A percentile compares a stretch with the other conserved stretches of the same genome.
These are phyloP conservation scores for Flaveria brownii DNA, from an alignment of 129 eudicot species.

Conservation along the genomic window DNA sequence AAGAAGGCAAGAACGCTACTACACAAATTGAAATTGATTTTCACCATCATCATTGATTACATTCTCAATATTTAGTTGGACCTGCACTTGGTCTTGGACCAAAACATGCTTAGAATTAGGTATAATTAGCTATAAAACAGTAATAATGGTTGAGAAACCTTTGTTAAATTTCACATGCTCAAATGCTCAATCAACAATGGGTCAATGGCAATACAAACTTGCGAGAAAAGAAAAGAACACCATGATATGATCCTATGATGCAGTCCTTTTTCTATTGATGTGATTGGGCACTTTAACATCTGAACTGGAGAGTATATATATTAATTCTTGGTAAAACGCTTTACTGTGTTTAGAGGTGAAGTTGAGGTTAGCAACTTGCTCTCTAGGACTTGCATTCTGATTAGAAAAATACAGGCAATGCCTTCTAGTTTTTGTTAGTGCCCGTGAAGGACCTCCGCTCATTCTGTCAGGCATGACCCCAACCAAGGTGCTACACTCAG, in stretches of 20 bases:
- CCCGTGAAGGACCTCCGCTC: neutral
- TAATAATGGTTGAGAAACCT: neutral
- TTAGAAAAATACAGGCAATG: neutral
- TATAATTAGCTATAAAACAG: neutral
- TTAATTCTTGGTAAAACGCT: neutral
- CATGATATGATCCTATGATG: neutral
- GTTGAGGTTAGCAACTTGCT: neutral
- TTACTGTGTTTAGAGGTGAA: neutral
- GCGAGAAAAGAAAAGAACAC: neutral
- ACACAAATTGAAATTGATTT: slow-evolving; percentile 6
- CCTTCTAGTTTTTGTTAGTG: neutral
- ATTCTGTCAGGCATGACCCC: neutral
- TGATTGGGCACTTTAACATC: neutral
- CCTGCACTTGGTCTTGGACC: neutral
- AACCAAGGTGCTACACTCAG: neutral
- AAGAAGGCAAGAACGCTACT: slow-evolving; percentile 52
- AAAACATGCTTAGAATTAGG: neutral
- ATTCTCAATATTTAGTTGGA: neutral
- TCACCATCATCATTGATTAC: slow-evolving; percentile 9
- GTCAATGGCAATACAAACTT: neutral
- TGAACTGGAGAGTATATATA: neutral
- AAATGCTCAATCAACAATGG: neutral
- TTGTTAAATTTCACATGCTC: neutral
- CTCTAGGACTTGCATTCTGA: neutral
- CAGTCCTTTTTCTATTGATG: too few relatives aligned